Evolutionary conservation across 1,139 yeast genomes (phyloP), one percentile per base, ranked within the genome.

Genomic region (Arxiozyma slooffiae): DNA sequence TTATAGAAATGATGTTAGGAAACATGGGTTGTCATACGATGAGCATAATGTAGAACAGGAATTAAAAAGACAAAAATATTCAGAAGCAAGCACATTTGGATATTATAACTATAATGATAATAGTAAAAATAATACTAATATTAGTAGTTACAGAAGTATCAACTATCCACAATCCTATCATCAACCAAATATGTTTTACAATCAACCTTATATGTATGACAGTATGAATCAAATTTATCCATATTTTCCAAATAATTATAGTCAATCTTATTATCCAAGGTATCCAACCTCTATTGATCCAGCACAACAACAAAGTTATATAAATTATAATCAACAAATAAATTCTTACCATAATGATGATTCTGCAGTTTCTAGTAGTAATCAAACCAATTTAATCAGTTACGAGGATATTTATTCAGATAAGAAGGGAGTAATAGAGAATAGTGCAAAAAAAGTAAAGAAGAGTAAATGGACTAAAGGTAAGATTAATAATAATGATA

Each of bases 61-160:
- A 30, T 26, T 23, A 17, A 49, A 46, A 34, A 46, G 43, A 46
- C 49, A 30, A 39, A 49, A 24, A 9, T 26, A 26, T 23, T 14
- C 36, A 23, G 34, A 40, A 40, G 7, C 43, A 16, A 40, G 16
- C n/a, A 40, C 14, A 11, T 18, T 23, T 23, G 21, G 34, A 7
- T 40, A 40, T 40, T 23, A 40, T 23, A 40, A 40, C n/a, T 20
- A 30, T 34, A 38, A 23, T 11, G 17, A 24, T 24, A 26, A 3
- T n/a, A 30, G n/a, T 34, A 38, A 23, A 8, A 26, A 24, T 24
- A 26, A 3, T n/a, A 30, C 16, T 30, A 30, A 30, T 30, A 30
- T 30, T 30, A 11, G 14, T 6, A 14, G n/a, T 11, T 14, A 6
- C 6, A 36, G 37, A 38, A 17, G 24, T 21, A 18, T 18, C 7